Base-by-base conservation (phyloP, 495 filamentous ascomycete genomes). In the Xylaria venustula region DNA sequence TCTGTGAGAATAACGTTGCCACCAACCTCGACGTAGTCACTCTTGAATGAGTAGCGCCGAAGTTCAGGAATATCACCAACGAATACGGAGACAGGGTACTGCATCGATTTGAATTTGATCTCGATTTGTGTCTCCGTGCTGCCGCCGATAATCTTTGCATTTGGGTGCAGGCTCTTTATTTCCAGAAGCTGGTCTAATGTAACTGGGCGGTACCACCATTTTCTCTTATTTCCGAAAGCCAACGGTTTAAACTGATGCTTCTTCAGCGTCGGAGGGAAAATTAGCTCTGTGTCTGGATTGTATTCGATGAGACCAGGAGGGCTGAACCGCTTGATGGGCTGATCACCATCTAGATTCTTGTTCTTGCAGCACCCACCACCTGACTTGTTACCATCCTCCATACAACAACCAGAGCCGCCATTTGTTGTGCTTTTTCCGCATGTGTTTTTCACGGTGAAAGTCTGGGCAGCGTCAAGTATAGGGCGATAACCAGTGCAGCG, bases 121-220 rank as follows among this genome's bases (percentile, higher is more conserved):
- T 98, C 94, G 54, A 98, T 97, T 72, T 97, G 94, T 0, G 93
- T 98, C 75, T 98, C 94, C 3, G 91, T 96, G 71, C 91, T 96
- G 42, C 94, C 94, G 25, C 93, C 93, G 61, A 98, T 96, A 58
- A 98, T 82, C 75, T 98, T 98, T 2, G 93, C 90, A 5, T 87
- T 85, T 0, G 93, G 94, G 61, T 92, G 88, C 0, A 85, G 85
- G 64, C 77, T 85, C 77, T 97, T 97, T 73, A 98, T 96, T 64
- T 96, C 87, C 23, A 98, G 76, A 22, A 98, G 78, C 68, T 98
- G 92, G 22, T 92, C 81, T 20, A 98, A 66, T 0, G 90, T 97
- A 26, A 90, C 90, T 7, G 94, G 94, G 17, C 94, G 81, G 69
- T 90, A 93, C 94, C 94, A 98, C 71, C 81, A 87, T 80, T 97